phyloP scores from a whole-genome alignment of 2,329 filamentous ascomycete genomes.

The Fusarium marasasianum region DNA sequence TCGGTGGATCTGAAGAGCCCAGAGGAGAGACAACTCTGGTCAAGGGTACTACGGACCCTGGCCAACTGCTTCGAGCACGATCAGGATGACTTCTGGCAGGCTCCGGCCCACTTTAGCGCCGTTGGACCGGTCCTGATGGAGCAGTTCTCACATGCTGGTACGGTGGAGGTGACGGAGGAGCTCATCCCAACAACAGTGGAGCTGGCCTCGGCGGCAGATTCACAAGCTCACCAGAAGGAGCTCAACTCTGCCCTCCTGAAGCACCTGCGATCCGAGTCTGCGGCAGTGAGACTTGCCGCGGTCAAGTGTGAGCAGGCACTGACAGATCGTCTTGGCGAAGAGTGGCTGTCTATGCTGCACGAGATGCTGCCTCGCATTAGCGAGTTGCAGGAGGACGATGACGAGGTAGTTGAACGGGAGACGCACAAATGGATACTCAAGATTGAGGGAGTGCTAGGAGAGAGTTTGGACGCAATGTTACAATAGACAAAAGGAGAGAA shows the following conservation, averaged over 20 bases:
- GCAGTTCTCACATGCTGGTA: conserved; percentile 66
- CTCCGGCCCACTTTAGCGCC: conserved; percentile 82
- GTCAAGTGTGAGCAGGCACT: conserved; percentile 84
- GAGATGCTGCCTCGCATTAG: conserved; percentile 98
- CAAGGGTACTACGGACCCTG: conserved; percentile 75
- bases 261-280: conserved; percentile 77
- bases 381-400: conserved; percentile 95
- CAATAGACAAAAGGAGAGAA: conserved; percentile 63
- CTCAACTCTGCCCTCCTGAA: conserved; percentile 82
- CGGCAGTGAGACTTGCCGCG: conserved; percentile 79
- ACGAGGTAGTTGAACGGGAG: conserved; percentile 90
- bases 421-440: conserved; percentile 88
- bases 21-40: conserved; percentile 70
- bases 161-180: conserved; percentile 56
- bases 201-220: conserved; percentile 82
- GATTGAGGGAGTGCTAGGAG: conserved; percentile 89
- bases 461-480: conserved; percentile 92
- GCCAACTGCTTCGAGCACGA: conserved; percentile 84
- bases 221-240: conserved; percentile 88
- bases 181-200: conserved; percentile 81
- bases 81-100: conserved; percentile 96
- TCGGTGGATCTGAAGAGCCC: conserved; percentile 57
- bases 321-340: conserved; percentile 84
- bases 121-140: conserved; percentile 75
- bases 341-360: conserved; percentile 89